Conservation (phyloP, 2,329 filamentous ascomycete species). For the Diplodia intermedia region DNA sequence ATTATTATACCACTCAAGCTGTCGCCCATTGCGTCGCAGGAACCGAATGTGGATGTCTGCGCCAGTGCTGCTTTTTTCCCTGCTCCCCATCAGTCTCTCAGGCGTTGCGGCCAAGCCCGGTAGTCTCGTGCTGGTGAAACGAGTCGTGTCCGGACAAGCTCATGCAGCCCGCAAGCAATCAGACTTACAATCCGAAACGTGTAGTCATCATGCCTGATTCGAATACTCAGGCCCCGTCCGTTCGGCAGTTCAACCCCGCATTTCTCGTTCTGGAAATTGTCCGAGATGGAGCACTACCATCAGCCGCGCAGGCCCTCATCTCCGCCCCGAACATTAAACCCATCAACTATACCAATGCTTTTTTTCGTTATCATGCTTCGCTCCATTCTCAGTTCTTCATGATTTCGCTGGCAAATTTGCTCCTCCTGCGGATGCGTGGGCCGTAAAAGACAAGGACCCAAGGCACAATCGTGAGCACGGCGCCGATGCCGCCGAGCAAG, state of each 20-base stretch:
- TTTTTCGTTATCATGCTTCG: not conserved
- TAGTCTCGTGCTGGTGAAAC: not conserved
- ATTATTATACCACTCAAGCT: not conserved
- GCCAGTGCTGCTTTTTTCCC: not conserved
- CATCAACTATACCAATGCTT: not conserved
- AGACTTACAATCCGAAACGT: not conserved
- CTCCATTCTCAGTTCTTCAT: conserved; percentile 35
- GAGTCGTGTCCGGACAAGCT: not conserved
- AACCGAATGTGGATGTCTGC: not conserved
- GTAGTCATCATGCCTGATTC: not conserved
- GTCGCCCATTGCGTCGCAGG: conserved; percentile 10
- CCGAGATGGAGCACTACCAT: not conserved
- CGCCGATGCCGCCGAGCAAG: conserved; percentile 74
- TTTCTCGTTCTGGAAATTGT: not conserved
- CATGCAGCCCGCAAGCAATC: not conserved
- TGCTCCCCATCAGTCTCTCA: not conserved
- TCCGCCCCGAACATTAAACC: not conserved
- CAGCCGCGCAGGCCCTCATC: not conserved
- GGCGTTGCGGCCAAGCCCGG: too few species aligned
- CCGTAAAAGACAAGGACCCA: conserved; percentile 86
- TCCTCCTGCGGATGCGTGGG: conserved; percentile 74
- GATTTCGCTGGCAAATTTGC: conserved; percentile 70
- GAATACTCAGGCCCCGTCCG: not conserved
- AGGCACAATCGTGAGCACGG: conserved; percentile 76
- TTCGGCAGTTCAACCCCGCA: not conserved